Conservation (phyloP, 768 basidiomycete species). For the Chalciporus chontae region DNA sequence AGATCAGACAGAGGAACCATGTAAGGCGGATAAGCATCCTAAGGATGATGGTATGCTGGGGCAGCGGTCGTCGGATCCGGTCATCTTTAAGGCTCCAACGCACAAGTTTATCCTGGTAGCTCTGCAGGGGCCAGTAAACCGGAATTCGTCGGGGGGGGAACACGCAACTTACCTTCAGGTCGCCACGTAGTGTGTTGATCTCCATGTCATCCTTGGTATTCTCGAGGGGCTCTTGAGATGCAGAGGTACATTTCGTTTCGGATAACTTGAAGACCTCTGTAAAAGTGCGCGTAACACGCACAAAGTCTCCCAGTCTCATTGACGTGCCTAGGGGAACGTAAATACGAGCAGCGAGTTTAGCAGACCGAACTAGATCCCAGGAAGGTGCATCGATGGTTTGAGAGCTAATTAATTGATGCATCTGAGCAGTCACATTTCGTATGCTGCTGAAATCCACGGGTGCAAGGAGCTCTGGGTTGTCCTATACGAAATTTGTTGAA, state of each 20-base stretch:
- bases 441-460: conserved; percentile 65
- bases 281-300: conserved; percentile 71
- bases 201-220: conserved; percentile 25
- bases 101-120: conserved; percentile 70
- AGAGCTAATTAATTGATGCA: conserved; percentile 67
- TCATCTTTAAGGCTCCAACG: conserved; percentile 79
- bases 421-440: conserved; percentile 53
- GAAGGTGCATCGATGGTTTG: conserved; percentile 84
- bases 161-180: conserved; percentile 52
- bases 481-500: conserved; percentile 34
- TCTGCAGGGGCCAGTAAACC: conserved; percentile 35
- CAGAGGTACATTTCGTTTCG: conserved; percentile 23
- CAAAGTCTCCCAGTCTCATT: conserved; percentile 83
- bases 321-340: conserved; percentile 86
- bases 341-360: conserved; percentile 74
- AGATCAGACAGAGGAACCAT: conserved; percentile 61
- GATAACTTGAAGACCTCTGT: conserved; percentile 67
- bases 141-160: neutral
- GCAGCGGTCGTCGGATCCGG: conserved; percentile 66
- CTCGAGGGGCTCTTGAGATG: conserved; percentile 23
- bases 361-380: conserved; percentile 72
- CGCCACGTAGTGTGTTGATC: conserved; percentile 38
- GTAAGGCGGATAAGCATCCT: conserved; percentile 62
- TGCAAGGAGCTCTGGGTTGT: conserved; percentile 65
- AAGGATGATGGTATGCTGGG: conserved; percentile 50